Base-by-base conservation (phyloP, 192 early-diverging fungal genomes). In the Backusella macrospora region DNA sequence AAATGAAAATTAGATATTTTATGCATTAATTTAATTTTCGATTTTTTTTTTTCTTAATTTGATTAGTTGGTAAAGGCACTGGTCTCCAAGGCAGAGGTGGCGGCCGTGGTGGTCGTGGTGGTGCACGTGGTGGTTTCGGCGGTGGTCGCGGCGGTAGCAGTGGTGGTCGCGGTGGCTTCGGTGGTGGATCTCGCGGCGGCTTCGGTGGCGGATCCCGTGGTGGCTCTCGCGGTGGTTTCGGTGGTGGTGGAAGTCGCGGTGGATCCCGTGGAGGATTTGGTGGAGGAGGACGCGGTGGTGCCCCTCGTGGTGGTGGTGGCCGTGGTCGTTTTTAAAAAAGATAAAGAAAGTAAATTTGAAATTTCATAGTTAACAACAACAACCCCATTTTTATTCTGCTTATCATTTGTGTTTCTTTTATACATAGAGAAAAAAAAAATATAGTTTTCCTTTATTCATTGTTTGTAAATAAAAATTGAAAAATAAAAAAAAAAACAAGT, bases 1-100 rank as follows among this genome's bases (percentile, higher is more conserved):
- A 52, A 15, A n/a, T n/a, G n/a, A 18, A 44, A 26, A 14, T 68
- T 34, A 16, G 4, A 45, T 12, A 59, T 34, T 67, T 47, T 18
- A 29, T 47, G 21, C 7, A 72, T 42, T 16, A 66, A n/a, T 70
- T 23, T 14, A 52, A 62, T 37, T 16, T 34, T 34, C 29, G 68
- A 66, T 49, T 26, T 64, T 26, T 65, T 64, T 64, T 73, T 7
- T 65, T 80, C n/a, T n/a, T 34, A 34, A 34, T 34, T 34, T 34
- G 29, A 26, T 34, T 70, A 70, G 69, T 76, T 71, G 75, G 80
- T 70, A 86, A 86, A 73, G 80, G 76, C 45, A 83, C 82, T 44
- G 85, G 85, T 74, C 75, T 82, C 70, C 73, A 86, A 84, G 85
- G 89, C 85, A 87, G 80, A 86, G 84, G 76, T 75, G 62, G 77